Evolutionary conservation across 2,329 filamentous ascomycete species (phyloP), one percentile per base, ranked within the genome.

Genomic region (Fusarium pseudograminearum): DNA sequence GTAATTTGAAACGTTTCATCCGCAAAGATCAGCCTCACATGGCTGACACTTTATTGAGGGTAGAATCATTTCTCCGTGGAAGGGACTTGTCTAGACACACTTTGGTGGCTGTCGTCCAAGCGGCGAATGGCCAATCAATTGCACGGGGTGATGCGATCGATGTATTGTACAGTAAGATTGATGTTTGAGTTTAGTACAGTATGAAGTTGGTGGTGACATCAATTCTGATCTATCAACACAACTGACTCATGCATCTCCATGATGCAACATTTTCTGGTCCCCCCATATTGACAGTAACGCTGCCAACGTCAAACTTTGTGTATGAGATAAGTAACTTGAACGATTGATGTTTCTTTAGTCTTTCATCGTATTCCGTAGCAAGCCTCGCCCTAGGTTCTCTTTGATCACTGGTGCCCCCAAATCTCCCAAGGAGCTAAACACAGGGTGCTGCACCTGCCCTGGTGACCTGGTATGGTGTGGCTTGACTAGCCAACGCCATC

Each of bases 301-400:
- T 20, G 0, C 5, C 10, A 20, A n/a, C 10, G 11, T 3, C n/a
- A 8, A 6, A 4, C 16, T 20, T 11, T 18, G 4, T 0, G 1
- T 16, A 7, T 4, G 2, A 42, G 7, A 42, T 16, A 9, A 7
- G 5, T 1, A 24, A 4, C 1, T 10, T 1, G 9, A 7, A 22
- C 18, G 1, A 11, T 12, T 2, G 0, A 38, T 12, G 3, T 20
- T 36, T 11, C 16, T n/a, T 2, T 36, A 3, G 1, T 10, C 12
- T 12, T n/a, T 20, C 0, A 12, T 20, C 12, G 18, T n/a, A 18
- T 6, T 10, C 20, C 16, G n/a, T 3, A 7, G 3, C 11, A 20
- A 20, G 5, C 11, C 0, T 28, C 10, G 5, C 10, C n/a, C 20
- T 3, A 14, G 20, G 11, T 20, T 14, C 7, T 20, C n/a, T 1